phyloP scores from a whole-genome alignment of 2,329 filamentous ascomycete species.

The Penicillium sp. region DNA sequence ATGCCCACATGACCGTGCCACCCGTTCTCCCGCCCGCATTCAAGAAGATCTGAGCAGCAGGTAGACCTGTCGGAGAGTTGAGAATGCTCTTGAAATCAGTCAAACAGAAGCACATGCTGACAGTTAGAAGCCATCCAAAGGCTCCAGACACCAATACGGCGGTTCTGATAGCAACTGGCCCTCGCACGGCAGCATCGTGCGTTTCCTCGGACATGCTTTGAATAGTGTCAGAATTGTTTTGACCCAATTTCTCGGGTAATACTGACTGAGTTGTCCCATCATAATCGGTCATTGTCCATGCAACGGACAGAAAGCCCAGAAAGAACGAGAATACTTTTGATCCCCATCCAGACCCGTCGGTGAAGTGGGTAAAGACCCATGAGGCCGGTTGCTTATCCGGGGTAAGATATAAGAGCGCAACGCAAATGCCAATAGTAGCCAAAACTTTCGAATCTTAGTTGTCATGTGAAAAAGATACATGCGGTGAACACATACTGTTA shows the following conservation, averaged over 20 bases:
- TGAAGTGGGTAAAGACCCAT: constrained; percentile 65
- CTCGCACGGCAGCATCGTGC: constrained; percentile 63
- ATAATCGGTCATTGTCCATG: constrained; percentile 68
- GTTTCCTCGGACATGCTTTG: constrained; percentile 67
- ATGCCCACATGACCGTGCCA: constrained; percentile 65
- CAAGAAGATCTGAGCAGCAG: constrained; percentile 62
- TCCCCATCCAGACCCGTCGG: constrained; percentile 65
- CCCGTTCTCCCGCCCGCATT: constrained; percentile 62
- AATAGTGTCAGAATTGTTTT: constrained; percentile 12
- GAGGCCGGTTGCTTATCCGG: constrained; percentile 61
- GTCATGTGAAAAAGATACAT: not conserved
- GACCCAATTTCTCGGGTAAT: too few relatives aligned
- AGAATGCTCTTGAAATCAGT: constrained; percentile 62
- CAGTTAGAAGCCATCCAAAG: constrained; percentile 64
- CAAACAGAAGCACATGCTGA: constrained; percentile 67
- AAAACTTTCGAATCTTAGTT: constrained; percentile 46
- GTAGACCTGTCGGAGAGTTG: constrained; percentile 61
- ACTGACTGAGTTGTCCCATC: constrained; percentile 66
- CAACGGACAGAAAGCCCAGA: constrained; percentile 54
- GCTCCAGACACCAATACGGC: constrained; percentile 64
- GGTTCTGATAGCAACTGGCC: constrained; percentile 62
- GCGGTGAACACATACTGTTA: constrained; percentile 51
- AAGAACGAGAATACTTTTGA: constrained; percentile 65
- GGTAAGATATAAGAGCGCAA: constrained; percentile 61
- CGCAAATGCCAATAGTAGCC: constrained; percentile 63